A percentile compares a stretch with the other conserved stretches of the same genome.
Evolutionary conservation across 352 stramenopile genomes (phyloP).

Genomic region (Phytophthora citricola): DNA sequence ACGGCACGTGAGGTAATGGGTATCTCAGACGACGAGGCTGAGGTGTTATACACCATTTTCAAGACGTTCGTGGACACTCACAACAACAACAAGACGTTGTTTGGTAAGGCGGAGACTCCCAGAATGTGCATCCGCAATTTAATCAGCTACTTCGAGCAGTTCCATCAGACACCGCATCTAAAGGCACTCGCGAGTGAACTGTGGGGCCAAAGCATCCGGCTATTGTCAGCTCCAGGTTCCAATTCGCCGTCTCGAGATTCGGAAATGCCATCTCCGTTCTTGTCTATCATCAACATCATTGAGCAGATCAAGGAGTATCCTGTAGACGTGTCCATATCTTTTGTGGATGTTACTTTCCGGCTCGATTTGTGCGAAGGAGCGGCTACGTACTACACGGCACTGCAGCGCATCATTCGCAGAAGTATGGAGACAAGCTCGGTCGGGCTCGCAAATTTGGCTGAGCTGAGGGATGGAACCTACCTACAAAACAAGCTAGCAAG

Average conservation of each 20-base stretch:
- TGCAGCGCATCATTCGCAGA: conserved; percentile 74
- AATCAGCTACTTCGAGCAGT: conserved; percentile 71
- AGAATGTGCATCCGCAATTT: conserved; percentile 71
- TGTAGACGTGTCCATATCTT: conserved; percentile 72
- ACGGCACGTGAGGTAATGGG: conserved; percentile 58
- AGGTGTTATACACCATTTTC: conserved; percentile 54
- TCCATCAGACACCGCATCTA: conserved; percentile 55
- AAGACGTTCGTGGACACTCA: conserved; percentile 57
- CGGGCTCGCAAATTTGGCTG: conserved; percentile 57
- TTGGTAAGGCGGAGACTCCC: conserved; percentile 44
- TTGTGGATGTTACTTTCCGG: conserved; percentile 69
- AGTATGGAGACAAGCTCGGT: conserved; percentile 72
- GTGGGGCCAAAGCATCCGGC: conserved; percentile 62
- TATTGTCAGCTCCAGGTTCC: conserved; percentile 35
- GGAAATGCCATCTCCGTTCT: conserved; percentile 27
- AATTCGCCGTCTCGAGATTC: conserved; percentile 31
- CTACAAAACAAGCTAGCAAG: conserved; percentile 57
- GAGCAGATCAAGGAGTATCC: conserved; percentile 74
- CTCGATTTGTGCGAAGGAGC: conserved; percentile 68
- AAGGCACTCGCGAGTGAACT: conserved; percentile 53
- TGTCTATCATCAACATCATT: conserved; percentile 48
- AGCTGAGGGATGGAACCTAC: conserved; percentile 64
- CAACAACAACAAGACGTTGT: conserved; percentile 62
- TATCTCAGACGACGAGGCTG: conserved; percentile 55
- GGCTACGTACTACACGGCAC: conserved; percentile 58